Percentiles rank a stretch among this genome's conserved stretches.
Conservation (phyloP, 768 basidiomycete species). For the Gloeopeniophorella convolvens region DNA sequence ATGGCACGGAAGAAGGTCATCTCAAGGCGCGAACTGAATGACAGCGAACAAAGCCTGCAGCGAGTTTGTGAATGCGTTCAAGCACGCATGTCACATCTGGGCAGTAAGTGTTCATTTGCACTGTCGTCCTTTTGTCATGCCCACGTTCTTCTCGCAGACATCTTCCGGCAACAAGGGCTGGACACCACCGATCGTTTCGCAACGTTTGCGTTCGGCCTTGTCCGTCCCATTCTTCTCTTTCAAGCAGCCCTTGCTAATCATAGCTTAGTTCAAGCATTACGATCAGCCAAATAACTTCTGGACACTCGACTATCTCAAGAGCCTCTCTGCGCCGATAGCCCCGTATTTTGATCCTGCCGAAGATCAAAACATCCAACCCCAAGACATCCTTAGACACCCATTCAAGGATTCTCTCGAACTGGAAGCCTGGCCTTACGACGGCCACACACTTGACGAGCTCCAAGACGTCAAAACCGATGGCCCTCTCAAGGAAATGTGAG, state of each 20-base stretch:
- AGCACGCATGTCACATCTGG: slow-evolving; percentile 3
- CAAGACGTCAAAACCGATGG: background rate
- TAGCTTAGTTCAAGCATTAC: slow-evolving; percentile 6
- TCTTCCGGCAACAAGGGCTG: slow-evolving; percentile 21
- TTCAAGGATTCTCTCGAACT: background rate
- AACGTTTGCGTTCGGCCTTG: slow-evolving; percentile 21
- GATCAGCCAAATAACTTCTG: background rate
- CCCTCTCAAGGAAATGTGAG: slow-evolving; percentile 11
- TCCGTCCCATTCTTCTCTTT: slow-evolving; percentile 5
- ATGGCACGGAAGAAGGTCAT: slow-evolving; percentile 6
- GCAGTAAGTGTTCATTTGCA: too few relatives aligned
- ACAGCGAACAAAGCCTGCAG: background rate
- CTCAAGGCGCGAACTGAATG: background rate
- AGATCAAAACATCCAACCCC: slow-evolving; percentile 3
- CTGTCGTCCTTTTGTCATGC: too few relatives aligned
- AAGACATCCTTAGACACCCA: background rate
- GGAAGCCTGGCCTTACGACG: slow-evolving; percentile 12
- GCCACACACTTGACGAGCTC: slow-evolving; percentile 1
- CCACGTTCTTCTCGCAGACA: slow-evolving; percentile 1
- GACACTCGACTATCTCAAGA: background rate
- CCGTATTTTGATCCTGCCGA: slow-evolving; percentile 4
- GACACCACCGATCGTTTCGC: slow-evolving; percentile 20
- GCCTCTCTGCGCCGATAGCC: background rate
- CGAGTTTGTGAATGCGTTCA: background rate
- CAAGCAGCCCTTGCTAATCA: background rate